Base-by-base conservation (phyloP, 768 basidiomycete species). In the Tephrocybe sp. region DNA sequence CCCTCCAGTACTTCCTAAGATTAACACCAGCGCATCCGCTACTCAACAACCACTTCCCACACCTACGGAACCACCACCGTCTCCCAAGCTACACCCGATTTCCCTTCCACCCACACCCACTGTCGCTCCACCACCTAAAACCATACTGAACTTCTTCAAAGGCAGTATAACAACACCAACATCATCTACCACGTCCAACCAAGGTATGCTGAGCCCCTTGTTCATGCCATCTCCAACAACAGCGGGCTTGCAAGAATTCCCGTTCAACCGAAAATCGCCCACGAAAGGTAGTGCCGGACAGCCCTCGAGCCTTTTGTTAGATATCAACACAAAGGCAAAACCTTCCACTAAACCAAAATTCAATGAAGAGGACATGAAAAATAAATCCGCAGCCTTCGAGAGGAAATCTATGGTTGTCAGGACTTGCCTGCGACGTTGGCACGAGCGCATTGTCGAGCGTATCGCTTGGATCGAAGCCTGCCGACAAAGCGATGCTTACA, bases 391-490 rank as follows among this genome's bases (percentile, higher is more conserved):
- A 15, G 59, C 60, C 3, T 83, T 83, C 58, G 64, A 61, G 18
- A 69, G 67, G 39, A 69, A 65, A 46, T 64, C 73, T 22, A 50
- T 59, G 19, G 46, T 73, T 23, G 71, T 83, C 29, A 75, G 69
- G 53, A 57, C 63, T 29, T 66, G 57, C 29, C 79, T 81, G 50
- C 57, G 58, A 37, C 61, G 52, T 30, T 86, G 84, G 84, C 60
- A 71, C 55, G 63, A 74, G 53, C 70, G 70, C 39, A 54, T 73
- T 8, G 64, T 64, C 1, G 76, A 78, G 27, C 69, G 71, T 45
- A 72, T 66, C 30, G 77, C 72, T n/a, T 88, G 81, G 76, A 58
- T 74, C 4, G 82, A 86, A 42, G 87, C 87, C 1, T 78, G 78
- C 50, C 67, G 65, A 48, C 78, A 79, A 38, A 81, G 84, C 48